phyloP scores from a whole-genome alignment of 805 yeast species.

The Saccharomycopsis guyanensis region DNA sequence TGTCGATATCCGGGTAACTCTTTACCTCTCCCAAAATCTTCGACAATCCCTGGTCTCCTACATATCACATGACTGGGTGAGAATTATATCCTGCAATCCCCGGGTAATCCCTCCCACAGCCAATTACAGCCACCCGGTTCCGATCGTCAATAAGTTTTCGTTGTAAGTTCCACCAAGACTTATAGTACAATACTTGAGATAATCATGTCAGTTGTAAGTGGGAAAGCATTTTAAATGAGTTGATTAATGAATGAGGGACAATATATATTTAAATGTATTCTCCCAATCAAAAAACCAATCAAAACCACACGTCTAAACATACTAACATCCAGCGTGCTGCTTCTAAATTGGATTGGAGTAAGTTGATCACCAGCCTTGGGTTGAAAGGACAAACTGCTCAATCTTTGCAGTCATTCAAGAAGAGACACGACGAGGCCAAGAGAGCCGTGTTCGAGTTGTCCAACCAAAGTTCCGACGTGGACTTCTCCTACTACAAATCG shows the following conservation, averaged over 20 bases:
- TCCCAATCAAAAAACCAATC: too few relatives aligned
- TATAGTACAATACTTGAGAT: background rate
- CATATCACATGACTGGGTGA: too few relatives aligned
- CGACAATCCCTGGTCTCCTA: too few relatives aligned
- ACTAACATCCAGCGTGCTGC: constrained; percentile 43
- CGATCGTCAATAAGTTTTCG: background rate
- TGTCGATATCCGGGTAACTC: too few relatives aligned
- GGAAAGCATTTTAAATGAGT: too few relatives aligned
- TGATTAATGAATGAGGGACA: too few relatives aligned
- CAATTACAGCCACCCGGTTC: background rate
- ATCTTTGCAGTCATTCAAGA: constrained; percentile 85
- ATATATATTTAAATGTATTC: too few relatives aligned
- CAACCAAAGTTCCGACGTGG: constrained; percentile 69
- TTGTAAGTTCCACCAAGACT: background rate
- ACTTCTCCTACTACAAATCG: constrained; percentile 73
- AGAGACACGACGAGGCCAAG: constrained; percentile 98
- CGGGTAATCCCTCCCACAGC: background rate
- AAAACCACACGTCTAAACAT: too few relatives aligned
- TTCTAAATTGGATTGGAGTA: constrained; percentile 91
- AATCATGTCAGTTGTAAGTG: constrained; percentile 2
- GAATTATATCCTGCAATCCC: background rate
- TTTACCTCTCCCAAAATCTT: too few relatives aligned
- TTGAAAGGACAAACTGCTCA: constrained; percentile 88
- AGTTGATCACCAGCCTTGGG: constrained; percentile 80
- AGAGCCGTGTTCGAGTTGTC: constrained; percentile 65